Conservation (phyloP, 768 basidiomycete genomes). For the Boletellus sp. region DNA sequence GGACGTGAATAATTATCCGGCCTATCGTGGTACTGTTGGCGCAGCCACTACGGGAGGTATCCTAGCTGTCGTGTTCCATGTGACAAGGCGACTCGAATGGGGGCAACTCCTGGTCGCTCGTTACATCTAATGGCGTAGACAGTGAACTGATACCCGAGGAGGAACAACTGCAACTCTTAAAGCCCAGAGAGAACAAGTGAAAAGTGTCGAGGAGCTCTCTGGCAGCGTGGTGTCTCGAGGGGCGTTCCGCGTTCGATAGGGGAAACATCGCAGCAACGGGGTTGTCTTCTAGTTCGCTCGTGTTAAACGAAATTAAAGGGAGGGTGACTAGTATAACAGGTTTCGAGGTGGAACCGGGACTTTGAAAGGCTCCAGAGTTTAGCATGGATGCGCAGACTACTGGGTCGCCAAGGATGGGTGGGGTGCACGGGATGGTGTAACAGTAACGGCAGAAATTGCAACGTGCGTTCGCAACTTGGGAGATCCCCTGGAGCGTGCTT, state of each 20-base stretch:
- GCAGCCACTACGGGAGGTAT: no score
- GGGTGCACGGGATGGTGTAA: conserved; percentile 13
- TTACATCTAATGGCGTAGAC: not conserved
- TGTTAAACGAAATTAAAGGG: not conserved
- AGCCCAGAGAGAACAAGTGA: conserved; percentile 2
- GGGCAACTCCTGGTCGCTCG: not conserved
- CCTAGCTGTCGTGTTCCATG: no score
- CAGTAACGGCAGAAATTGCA: conserved; percentile 16
- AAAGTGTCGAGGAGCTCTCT: conserved; percentile 3
- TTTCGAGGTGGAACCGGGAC: not conserved
- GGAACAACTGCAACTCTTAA: not conserved
- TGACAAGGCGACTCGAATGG: no score
- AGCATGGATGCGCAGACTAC: not conserved
- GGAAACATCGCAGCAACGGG: conserved; percentile 7
- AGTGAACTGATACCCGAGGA: not conserved
- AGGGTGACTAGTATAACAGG: conserved; percentile 14
- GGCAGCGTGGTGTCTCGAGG: conserved; percentile 1
- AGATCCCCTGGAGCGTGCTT: not conserved
- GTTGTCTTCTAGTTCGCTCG: not conserved
- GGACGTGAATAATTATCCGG: no score
- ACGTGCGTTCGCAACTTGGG: not conserved
- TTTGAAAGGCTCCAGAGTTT: conserved; percentile 1
- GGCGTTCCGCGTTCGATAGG: not conserved
- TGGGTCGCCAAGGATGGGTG: conserved; percentile 8
- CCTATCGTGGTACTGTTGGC: no score